Evolutionary conservation across 2,329 filamentous ascomycete genomes (phyloP).

Genomic region (Diaporthe helianthi): DNA sequence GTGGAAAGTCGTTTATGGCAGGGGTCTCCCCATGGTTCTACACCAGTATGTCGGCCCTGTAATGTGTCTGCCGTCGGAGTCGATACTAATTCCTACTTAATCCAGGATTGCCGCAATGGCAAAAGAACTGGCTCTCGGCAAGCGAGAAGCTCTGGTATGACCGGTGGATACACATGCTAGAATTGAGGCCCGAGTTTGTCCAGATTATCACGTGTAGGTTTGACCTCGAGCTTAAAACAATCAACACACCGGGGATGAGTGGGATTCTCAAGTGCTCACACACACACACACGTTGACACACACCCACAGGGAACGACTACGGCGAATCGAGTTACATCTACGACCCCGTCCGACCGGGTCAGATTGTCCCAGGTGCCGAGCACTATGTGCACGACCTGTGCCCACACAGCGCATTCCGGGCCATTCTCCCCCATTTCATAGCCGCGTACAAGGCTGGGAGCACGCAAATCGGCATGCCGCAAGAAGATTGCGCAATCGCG

Average conservation of each 20-base stretch:
- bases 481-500: constrained; percentile 45
- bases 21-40: constrained; percentile 51
- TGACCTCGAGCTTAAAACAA: background rate
- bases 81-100: constrained; percentile 38
- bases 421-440: constrained; percentile 57
- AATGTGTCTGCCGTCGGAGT: constrained; percentile 52
- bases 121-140: constrained; percentile 65
- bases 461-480: constrained; percentile 40
- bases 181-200: constrained; percentile 58
- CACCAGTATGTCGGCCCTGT: constrained; percentile 52
- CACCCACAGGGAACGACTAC: constrained; percentile 59
- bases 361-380: constrained; percentile 56
- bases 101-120: constrained; percentile 35
- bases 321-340: constrained; percentile 67
- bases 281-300: no score
- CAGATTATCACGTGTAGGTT: constrained; percentile 60
- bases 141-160: constrained; percentile 62
- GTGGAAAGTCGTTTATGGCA: constrained; percentile 58
- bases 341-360: constrained; percentile 49
- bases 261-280: no score
- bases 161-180: constrained; percentile 61
- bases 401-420: constrained; percentile 57
- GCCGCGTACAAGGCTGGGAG: constrained; percentile 56
- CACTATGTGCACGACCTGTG: constrained; percentile 52
- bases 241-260: background rate